phyloP scores from a whole-genome alignment of 2,329 filamentous ascomycete species.

The Coleophoma cylindrospora region DNA sequence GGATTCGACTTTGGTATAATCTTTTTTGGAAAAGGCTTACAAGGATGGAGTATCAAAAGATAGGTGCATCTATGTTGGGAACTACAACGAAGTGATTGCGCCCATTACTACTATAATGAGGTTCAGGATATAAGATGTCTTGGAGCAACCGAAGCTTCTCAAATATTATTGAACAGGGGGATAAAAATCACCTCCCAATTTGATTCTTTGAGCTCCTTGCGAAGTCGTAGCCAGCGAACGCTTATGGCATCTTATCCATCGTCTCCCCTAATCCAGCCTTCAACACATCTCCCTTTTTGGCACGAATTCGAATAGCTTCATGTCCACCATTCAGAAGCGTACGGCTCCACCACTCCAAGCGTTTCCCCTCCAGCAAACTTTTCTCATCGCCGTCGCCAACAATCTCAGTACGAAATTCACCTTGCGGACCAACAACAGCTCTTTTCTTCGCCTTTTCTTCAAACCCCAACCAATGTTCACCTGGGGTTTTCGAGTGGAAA shows the following conservation, averaged over 20 bases:
- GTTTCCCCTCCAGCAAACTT: background rate
- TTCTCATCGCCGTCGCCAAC: background rate
- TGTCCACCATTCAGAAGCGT: background rate
- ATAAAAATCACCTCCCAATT: no score
- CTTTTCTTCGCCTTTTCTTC: background rate
- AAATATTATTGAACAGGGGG: no score
- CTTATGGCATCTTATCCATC: background rate
- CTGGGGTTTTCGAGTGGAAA: background rate
- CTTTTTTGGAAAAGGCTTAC: no score
- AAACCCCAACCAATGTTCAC: background rate
- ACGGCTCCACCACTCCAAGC: background rate
- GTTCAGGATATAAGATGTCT: no score
- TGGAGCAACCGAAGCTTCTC: no score
- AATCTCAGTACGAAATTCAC: background rate
- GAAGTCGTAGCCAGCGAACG: no score
- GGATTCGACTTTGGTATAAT: no score
- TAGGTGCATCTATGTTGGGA: no score
- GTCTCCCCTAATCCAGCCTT: background rate
- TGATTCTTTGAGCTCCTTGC: no score
- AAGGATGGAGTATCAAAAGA: no score
- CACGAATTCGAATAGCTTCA: background rate
- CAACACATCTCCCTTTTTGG: background rate
- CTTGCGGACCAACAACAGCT: background rate
- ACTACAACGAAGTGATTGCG: no score
- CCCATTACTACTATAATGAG: no score